phyloP scores from a whole-genome alignment of 352 stramenopile genomes.

The Globisporangium barbulae region DNA sequence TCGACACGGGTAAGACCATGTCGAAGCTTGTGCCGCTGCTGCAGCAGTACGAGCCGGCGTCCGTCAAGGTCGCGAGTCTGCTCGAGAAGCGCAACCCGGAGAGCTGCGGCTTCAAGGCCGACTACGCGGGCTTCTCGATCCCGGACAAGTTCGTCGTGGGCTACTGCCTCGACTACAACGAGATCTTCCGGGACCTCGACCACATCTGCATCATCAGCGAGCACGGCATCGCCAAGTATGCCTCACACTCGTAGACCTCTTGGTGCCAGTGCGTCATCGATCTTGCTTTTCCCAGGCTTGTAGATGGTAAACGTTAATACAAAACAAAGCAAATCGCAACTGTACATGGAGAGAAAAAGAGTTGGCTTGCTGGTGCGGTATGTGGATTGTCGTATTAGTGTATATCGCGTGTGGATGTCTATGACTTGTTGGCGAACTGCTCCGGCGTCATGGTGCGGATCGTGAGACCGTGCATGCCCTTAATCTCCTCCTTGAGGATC shows the following conservation, averaged over 20 bases:
- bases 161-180: conserved; percentile 97
- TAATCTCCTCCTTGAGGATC: conserved; percentile 84
- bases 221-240: conserved; percentile 87
- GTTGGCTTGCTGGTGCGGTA: not conserved
- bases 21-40: conserved; percentile 88
- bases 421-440: conserved; percentile 62
- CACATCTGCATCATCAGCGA: conserved; percentile 96
- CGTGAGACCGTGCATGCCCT: conserved; percentile 83
- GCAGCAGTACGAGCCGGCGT: conserved; percentile 69
- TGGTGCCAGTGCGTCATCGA: not conserved
- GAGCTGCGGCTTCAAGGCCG: conserved; percentile 87
- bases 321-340: not conserved
- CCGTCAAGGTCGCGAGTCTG: conserved; percentile 89
- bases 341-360: conserved; percentile 1
- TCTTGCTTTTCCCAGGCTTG: not conserved
- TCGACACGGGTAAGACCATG: conserved; percentile 96
- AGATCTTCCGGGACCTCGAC: conserved; percentile 94
- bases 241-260: conserved; percentile 35
- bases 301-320: not conserved
- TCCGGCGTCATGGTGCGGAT: conserved; percentile 78
- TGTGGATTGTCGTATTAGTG: not conserved
- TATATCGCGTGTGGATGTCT: conserved; percentile 19
- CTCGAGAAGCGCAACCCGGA: conserved; percentile 92
- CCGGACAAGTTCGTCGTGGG: conserved; percentile 95
- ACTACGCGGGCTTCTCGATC: conserved; percentile 97